Evolutionary conservation across 495 filamentous ascomycete species (phyloP), one percentile per base, ranked within the genome.

Genomic region (Penicillium egyptiacum): DNA sequence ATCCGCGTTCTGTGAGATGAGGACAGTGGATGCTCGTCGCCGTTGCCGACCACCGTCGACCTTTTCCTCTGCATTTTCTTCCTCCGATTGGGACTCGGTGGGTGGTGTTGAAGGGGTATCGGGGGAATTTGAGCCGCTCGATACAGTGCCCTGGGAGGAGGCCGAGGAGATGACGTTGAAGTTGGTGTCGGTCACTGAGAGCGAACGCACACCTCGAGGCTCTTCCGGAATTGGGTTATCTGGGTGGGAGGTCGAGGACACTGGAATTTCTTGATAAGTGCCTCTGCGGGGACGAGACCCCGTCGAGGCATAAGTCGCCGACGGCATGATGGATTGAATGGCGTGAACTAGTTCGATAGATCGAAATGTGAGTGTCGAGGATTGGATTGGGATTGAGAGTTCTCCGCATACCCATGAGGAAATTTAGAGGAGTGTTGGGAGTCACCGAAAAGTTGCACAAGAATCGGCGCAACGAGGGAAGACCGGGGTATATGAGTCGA

Each of bases 1-100:
- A 22, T 84, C 80, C 0, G 87, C 81, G 68, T 82, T 89, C 65
- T 89, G 84, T 1, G 88, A 86, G 58, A 94, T 88, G 54, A 94
- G 77, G 8, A 84, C 75, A n/a, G 90, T 94, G 25, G 90, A 93
- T 10, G 89, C 90, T 54, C 90, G 88, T 54, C 88, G 82, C 50
- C 88, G 81, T 51, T 65, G 76, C 47, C 82, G 83, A 43, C 68
- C 66, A 42, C 67, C 55, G 6, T 73, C 56, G 22, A 67, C 26
- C 23, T 75, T 64, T 23, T 78, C 64, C 9, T 56, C 53, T 49
- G 64, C 35, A 17, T 65, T 59, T 16, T 78, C 72, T 11, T 81
- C 71, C 14, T 83, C 81, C 12, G 78, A 69, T 42, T 79, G 74
- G 3, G 69, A 61, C 19, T 85, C 85, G 50, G 25, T 41, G 43